Base-by-base conservation (phyloP, 1,284 basidiomycete genomes). In the Puccinia novopanici region DNA sequence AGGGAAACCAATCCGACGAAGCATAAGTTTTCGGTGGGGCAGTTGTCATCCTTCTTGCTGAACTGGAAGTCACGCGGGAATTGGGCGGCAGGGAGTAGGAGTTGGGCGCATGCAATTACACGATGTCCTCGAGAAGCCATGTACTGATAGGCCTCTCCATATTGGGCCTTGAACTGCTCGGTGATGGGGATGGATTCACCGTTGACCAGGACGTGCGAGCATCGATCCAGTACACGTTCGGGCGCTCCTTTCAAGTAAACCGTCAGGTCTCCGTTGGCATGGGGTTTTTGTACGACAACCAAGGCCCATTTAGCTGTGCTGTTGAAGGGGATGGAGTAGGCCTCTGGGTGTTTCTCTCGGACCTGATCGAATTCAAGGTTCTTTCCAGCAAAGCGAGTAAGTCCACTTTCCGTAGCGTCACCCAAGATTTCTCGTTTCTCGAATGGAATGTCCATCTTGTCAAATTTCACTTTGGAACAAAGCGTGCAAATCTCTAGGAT, bases 291-390 rank as follows among this genome's bases (percentile, higher is more conserved):
- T 79, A 91, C 90, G 52, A 91, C 90, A 55, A 90, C 89, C 79
- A n/a, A 91, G 84, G 90, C 90, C 90, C 90, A 91, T 86, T 91
- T 91, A 84, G 91, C 91, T 15, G 89, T 89, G 19, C 90, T 90
- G 84, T 91, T 91, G 87, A 91, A 91, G 40, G 90, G 90, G 17
- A 91, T 89, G 85, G 91, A 90, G 82, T 91, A 91, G 19, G 89
- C 89, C 83, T 90, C 90, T 5, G 88, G 87, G 82, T 88, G 86
- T 40, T 85, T 85, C 85, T 88, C 89, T 81, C 88, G 84, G 82
- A 89, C 88, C 19, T 83, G 86, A 83, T 91, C 90, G 81, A 90
- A 91, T 79, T 89, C 87, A 0, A 86, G 81, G 65, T 80, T 80
- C 48, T 88, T 88, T 8, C 89, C 90, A 30, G 90, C 90, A 84